Percentiles rank a stretch among this genome's conserved stretches.
Conservation (phyloP, 306 rosid species). For the Rubus parviflorus region DNA sequence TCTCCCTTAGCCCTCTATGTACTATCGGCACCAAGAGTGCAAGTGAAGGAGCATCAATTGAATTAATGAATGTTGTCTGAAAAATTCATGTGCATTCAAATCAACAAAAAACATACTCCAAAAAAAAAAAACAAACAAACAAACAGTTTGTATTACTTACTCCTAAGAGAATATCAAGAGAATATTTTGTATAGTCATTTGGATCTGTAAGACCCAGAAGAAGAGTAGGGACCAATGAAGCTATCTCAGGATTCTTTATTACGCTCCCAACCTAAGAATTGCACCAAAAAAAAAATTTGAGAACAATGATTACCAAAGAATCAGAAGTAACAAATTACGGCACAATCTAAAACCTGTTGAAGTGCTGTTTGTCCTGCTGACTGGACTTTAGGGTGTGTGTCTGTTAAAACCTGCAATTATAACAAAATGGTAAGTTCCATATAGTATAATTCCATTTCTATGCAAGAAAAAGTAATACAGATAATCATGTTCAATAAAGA, state of each 20-base stretch:
- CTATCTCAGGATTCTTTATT: constrained; percentile 93
- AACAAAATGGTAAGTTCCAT: neutral
- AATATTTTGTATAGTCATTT: constrained; percentile 87
- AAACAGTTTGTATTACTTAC: constrained; percentile 44
- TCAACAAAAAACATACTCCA: constrained; percentile 14
- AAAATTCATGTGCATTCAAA: constrained; percentile 31
- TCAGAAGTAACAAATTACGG: neutral
- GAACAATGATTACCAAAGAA: neutral
- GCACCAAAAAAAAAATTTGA: neutral
- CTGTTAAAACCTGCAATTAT: constrained; percentile 78
- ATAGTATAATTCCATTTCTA: neutral
- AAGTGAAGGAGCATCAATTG: constrained; percentile 98
- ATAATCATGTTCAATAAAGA: constrained; percentile 11
- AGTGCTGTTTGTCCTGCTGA: constrained; percentile 99
- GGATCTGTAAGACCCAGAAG: constrained; percentile 92
- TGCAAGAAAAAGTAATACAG: neutral
- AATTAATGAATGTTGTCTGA: constrained; percentile 96
- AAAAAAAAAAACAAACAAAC: constrained; percentile 22
- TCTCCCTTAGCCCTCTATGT: constrained; percentile 91
- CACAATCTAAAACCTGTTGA: constrained; percentile 68
- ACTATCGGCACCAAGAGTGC: constrained; percentile 95
- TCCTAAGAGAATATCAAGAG: constrained; percentile 94
- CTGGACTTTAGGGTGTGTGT: constrained; percentile 97
- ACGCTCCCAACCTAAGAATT: constrained; percentile 87
- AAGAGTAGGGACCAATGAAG: constrained; percentile 94